Evolutionary conservation across 768 basidiomycete species (phyloP).

Genomic region (Collybia sordida): DNA sequence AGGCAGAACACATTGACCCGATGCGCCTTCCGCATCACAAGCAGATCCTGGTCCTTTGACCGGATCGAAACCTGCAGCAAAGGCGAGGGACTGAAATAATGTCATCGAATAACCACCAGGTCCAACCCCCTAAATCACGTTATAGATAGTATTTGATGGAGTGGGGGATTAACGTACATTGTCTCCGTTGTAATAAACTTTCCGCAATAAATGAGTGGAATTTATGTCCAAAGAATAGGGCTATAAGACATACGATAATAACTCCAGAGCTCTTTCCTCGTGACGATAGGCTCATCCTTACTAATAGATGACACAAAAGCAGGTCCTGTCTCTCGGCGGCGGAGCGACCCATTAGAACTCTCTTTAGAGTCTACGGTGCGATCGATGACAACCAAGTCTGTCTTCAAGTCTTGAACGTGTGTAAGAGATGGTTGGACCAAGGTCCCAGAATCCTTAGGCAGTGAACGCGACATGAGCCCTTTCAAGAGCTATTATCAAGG

Average conservation of each 20-base stretch:
- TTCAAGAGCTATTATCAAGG: too few relatives aligned
- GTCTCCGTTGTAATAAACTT: conserved; percentile 83
- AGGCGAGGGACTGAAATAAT: conserved; percentile 70
- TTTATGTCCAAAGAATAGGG: not conserved
- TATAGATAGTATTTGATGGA: not conserved
- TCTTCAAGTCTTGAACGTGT: conserved; percentile 12
- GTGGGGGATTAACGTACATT: conserved; percentile 45
- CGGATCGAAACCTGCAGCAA: conserved; percentile 74
- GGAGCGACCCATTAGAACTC: conserved; percentile 4
- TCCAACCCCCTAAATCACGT: conserved; percentile 56
- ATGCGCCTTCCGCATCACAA: conserved; percentile 54
- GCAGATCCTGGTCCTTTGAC: conserved; percentile 67
- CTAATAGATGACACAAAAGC: conserved; percentile 37
- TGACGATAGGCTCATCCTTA: conserved; percentile 67
- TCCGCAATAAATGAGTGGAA: conserved; percentile 1
- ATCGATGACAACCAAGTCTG: conserved; percentile 3
- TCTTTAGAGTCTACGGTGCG: conserved; percentile 9
- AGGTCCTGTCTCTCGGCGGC: conserved; percentile 17
- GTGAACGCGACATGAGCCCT: conserved; percentile 22
- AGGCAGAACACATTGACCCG: conserved; percentile 75
- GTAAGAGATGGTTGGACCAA: conserved; percentile 7
- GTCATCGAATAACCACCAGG: conserved; percentile 71
- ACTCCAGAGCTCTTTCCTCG: conserved; percentile 73
- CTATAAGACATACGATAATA: conserved; percentile 60
- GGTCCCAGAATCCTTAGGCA: conserved; percentile 19